Conservation (phyloP, 1,284 basidiomycete species). For the Ustilago esculenta region DNA sequence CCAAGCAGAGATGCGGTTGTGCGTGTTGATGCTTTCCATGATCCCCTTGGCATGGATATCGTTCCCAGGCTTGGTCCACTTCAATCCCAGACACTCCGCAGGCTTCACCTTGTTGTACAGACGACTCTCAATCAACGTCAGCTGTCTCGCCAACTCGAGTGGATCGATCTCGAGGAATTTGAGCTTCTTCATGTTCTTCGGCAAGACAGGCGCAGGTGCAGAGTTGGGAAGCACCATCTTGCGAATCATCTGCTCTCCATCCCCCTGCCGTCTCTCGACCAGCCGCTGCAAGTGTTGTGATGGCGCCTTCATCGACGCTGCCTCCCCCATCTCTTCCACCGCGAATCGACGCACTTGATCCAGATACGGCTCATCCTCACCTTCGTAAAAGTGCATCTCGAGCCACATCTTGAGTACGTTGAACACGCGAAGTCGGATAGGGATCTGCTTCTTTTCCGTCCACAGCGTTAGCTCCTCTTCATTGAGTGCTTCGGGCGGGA, state of each 20-base stretch:
- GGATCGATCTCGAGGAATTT: slow-evolving; percentile 89
- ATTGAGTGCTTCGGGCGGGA: slow-evolving; percentile 77
- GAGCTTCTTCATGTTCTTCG: slow-evolving; percentile 78
- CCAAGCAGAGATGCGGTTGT: slow-evolving; percentile 89
- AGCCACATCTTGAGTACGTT: slow-evolving; percentile 69
- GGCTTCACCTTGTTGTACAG: slow-evolving; percentile 89
- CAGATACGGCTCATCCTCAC: slow-evolving; percentile 66
- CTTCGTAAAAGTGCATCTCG: slow-evolving; percentile 67
- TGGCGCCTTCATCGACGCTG: slow-evolving; percentile 45
- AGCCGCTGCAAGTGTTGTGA: slow-evolving; percentile 65
- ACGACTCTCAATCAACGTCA: slow-evolving; percentile 90
- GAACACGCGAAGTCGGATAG: slow-evolving; percentile 74
- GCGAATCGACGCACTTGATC: slow-evolving; percentile 66
- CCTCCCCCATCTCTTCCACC: slow-evolving; percentile 59
- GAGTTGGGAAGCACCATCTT: slow-evolving; percentile 61
- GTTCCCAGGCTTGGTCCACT: slow-evolving; percentile 64
- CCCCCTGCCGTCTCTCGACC: slow-evolving; percentile 65
- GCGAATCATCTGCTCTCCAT: slow-evolving; percentile 55
- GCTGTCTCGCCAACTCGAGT: slow-evolving; percentile 88
- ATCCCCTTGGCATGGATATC: slow-evolving; percentile 75
- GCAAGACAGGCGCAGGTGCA: slow-evolving; percentile 75
- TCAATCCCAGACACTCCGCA: slow-evolving; percentile 81
- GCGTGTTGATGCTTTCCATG: slow-evolving; percentile 87
- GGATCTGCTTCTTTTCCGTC: slow-evolving; percentile 86
- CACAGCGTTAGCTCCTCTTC: slow-evolving; percentile 79